These are phyloP conservation scores for Hanseniaspora uvarum DNA, from an alignment of 1,139 yeast genomes.

Conservation along the genomic window DNA sequence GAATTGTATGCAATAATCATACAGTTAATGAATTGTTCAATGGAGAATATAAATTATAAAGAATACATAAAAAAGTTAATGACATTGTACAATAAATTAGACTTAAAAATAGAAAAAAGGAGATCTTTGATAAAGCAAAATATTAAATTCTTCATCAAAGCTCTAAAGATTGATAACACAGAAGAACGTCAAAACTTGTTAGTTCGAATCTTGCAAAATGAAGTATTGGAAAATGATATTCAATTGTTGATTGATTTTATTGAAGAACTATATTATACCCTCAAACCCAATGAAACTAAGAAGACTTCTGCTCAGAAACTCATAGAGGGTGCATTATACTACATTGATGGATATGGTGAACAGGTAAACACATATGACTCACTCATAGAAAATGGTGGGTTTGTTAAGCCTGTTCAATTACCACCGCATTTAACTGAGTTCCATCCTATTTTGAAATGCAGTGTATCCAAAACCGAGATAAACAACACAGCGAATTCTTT, in stretches of 20 bases:
- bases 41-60: not conserved
- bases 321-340: slow-evolving; percentile 1
- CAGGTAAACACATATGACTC: not conserved
- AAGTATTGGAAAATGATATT: not conserved
- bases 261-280: not conserved
- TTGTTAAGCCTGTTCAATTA: not conserved
- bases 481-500: slow-evolving; percentile 2
- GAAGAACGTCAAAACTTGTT: not conserved
- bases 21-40: not conserved
- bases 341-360: not conserved
- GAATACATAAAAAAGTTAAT: not conserved
- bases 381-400: not conserved
- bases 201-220: not conserved
- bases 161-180: not conserved
- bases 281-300: slow-evolving; percentile 2
- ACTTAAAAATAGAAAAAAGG: not conserved
- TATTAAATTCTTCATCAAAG: slow-evolving; percentile 3
- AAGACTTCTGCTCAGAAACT: slow-evolving; percentile 1
- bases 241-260: not conserved
- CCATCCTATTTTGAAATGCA: slow-evolving; percentile 1
- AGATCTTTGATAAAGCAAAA: not conserved
- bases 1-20: slow-evolving; percentile 6
- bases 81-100: not conserved
- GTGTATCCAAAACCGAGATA: slow-evolving; percentile 5
- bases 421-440: slow-evolving; percentile 5